Percentiles rank a stretch among this genome's conserved stretches.
Evolutionary conservation across 2,329 filamentous ascomycete genomes (phyloP).

Genomic region (Xylaria sp.): DNA sequence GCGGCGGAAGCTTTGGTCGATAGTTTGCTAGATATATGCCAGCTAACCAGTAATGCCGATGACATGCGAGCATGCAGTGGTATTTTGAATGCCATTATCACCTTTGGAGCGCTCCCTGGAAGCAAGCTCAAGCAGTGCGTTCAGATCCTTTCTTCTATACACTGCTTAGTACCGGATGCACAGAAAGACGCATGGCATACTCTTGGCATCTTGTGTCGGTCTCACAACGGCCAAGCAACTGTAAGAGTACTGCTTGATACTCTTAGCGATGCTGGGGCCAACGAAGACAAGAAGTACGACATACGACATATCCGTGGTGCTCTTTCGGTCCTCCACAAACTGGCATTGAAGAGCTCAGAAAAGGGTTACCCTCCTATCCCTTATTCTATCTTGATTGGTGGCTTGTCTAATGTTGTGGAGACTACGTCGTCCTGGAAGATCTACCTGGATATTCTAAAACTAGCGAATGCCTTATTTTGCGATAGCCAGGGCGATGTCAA

Average conservation of each 20-base stretch:
- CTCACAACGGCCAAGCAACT: constrained; percentile 77
- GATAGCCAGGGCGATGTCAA: constrained; percentile 65
- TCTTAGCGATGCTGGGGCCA: constrained; percentile 61
- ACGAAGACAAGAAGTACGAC: constrained; percentile 62
- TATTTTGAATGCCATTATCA: constrained; percentile 77
- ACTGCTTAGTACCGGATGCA: constrained; percentile 70
- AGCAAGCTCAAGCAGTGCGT: constrained; percentile 73
- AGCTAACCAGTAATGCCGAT: constrained; percentile 70
- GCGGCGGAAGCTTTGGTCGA: constrained; percentile 71
- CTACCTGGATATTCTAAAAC: constrained; percentile 59
- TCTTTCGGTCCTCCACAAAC: constrained; percentile 70
- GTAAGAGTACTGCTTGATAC: constrained; percentile 74
- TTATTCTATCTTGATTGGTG: constrained; percentile 68
- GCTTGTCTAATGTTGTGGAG: constrained; percentile 63
- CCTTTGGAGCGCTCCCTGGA: constrained; percentile 75
- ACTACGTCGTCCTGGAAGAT: constrained; percentile 59
- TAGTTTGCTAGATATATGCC: constrained; percentile 73
- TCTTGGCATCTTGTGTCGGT: constrained; percentile 76
- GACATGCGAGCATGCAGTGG: constrained; percentile 75
- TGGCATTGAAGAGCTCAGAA: constrained; percentile 68
- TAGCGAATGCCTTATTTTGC: constrained; percentile 67
- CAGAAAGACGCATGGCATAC: constrained; percentile 76
- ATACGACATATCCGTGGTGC: constrained; percentile 71
- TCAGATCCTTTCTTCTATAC: constrained; percentile 77
- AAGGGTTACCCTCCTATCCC: constrained; percentile 71